Evolutionary conservation across 306 rosid genomes (phyloP), one percentile per base, ranked within the genome.

Genomic region (Geum urbanum): DNA sequence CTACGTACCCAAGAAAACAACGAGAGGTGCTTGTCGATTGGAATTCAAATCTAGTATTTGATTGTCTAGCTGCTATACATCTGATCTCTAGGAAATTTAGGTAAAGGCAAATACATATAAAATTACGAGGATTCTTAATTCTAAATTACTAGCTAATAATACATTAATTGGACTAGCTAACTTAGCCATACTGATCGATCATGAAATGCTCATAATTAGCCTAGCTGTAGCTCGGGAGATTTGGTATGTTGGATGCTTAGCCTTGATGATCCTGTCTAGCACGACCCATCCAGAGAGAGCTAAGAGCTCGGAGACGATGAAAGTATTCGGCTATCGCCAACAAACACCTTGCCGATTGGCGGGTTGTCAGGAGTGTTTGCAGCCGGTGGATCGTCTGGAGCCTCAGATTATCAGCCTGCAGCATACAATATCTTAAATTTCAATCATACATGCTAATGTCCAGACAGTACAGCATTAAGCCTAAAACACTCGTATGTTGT

Each of bases 341-440:
- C 75, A 95, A 77, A 82, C 97, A 87, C 85, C 95, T 80, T 0
- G 99, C 99, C 5, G 95, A 87, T 80, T 95, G 99, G 24, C 95
- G 91, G 1, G 85, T 86, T 8, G 99, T 95, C 74, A 91, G 75
- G 62, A 95, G 39, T 61, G 89, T 92, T 9, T 79, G 78, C 76
- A 91, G 63, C 37, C 96, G 87, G 22, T 86, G 95, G 49, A 91
- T n/a, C 2, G 91, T 87, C 66, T 95, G 97, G 12, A 86, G 92
- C 75, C 99, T 54, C 67, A 91, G 76, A 75, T 71, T 80, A 75
- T 95, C 99, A 6, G 92, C 99, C 99, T 95, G 95, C 67, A 80
- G 66, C 73, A 72, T 39, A 9, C 10, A 59, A 63, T 12, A 20
- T 24, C 7, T 9, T 9, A 53, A 27, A 18, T 53, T 53, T n/a